Base-by-base conservation (phyloP, 139 green algal species). In the Dunaliella primolecta region DNA sequence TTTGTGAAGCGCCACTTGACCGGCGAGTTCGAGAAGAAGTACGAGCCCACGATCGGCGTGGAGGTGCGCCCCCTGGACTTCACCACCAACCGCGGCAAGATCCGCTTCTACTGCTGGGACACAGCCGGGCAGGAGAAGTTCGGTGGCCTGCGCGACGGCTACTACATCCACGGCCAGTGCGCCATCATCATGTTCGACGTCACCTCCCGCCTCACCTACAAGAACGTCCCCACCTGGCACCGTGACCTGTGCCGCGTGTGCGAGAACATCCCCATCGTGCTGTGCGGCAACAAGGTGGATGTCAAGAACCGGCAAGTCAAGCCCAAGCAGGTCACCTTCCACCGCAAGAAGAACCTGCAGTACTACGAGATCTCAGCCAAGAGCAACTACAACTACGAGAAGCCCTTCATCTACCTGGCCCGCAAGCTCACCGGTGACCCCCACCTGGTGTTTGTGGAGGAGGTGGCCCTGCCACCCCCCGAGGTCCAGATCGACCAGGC, bases 151-250 rank as follows among this genome's bases (percentile, higher is more conserved):
- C 95, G 97, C 36, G 97, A 99, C 89, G 97, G 97, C 3, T 99
- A 99, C 89, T 99, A 98, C 91, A 99, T 99, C 82, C 95, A 99
- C 89, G 96, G 96, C 15, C 96, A 99, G 90, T 99, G 97, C 89
- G 97, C 97, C 27, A 99, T 99, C 94, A 99, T 99, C 92, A 99
- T 99, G 97, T 99, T 99, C 92, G 97, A 99, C 89, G 97, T 99
- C n/a, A 99, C 97, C 1, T 98, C 95, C 24, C 94, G 97, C 36
- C 92, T 99, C 70, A 99, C 97, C 36, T 99, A 99, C 93, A 99
- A 99, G 95, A 99, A 99, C 88, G 97, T 99, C 27, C 97, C 97
- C 77, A 98, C 96, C 25, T 99, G 97, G 97, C 96, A 99, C 91
- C 93, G 97, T 34, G 97, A 99, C 86, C 91, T 99, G 30, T 98